Base-by-base conservation (phyloP, 2,329 filamentous ascomycete species). In the Cladosporium halotolerans region DNA sequence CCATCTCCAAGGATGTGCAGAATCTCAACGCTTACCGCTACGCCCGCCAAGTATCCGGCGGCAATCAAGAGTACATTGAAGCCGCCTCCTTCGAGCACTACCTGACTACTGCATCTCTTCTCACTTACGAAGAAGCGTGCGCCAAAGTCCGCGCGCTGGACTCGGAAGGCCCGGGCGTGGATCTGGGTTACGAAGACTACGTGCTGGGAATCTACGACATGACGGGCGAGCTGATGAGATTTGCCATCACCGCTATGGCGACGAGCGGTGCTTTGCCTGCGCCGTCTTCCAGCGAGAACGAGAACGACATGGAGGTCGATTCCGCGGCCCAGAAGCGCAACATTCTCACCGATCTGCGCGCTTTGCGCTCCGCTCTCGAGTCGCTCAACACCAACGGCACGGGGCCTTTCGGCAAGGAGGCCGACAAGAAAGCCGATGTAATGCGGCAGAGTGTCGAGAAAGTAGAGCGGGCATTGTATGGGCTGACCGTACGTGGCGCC, bases 171-270 rank as follows among this genome's bases (percentile, higher is more conserved):
- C 68, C 72, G 0, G 77, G 76, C 1, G 78, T 96, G 2, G 63
- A 76, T 0, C 75, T 96, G 16, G 89, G 87, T 1, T 78, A 84
- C 23, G 83, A 92, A 52, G 93, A 99, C 70, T 97, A 96, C 67
- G 73, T 96, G 54, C 85, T 93, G 58, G 93, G 92, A 8, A 73
- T 99, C 2, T 96, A 96, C 65, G 93, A 99, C 69, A 80, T 97
- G 61, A 91, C 91, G 1, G 93, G 93, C 38, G 93, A 99, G 74
- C 78, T 97, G 76, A 99, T 99, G 93, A 82, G 91, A 31, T 97
- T 96, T 71, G 90, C 89, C 0, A 93, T 96, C 47, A 91, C 91
- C 5, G 83, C 84, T 23, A 87, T 95, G 68, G 90, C 90, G 1
- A 86, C 90, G 4, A 84, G 76, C 7, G 86, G 86, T 11, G 73